Base-by-base conservation (phyloP, 2,329 filamentous ascomycete species). In the Sarocladium brachiariae region DNA sequence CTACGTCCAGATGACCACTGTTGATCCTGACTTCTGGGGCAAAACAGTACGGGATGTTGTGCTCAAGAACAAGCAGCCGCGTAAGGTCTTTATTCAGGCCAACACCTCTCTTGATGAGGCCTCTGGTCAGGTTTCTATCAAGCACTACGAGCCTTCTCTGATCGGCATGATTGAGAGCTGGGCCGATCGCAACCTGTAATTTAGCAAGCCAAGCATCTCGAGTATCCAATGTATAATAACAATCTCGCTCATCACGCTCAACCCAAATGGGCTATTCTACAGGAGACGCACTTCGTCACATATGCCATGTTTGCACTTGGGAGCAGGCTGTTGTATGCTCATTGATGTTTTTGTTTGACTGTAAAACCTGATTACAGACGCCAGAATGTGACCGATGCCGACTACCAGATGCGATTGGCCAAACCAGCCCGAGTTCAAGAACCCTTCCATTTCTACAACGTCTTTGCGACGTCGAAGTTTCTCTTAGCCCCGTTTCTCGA, bases 21-120 rank as follows among this genome's bases (percentile, higher is more conserved):
- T 96, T 19, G 87, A 87, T 52, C 70, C 82, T 49, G 84, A 88
- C 34, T 96, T 88, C 72, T 96, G 89, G 80, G 89, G 86, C 51
- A 82, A 80, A 56, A 86, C 85, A 69, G 81, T 96, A 23, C 78
- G 92, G 51, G 81, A 86, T 43, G 78, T 87, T 53, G 87, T 92
- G 21, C 68, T 92, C 37, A 74, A 77, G 59, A 87, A 88, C 68
- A 89, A 89, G 71, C 86, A 87, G 68, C 87, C 87, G n/a, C 74
- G 87, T 53, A 91, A 91, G 74, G 85, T 96, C 39, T 96, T 95
- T 71, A 89, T 96, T 50, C 91, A 96, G 72, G 89, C 89, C 53
- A 97, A 95, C 67, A 96, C 92, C 0, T 77, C 84, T 51, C 63
- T 93, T 35, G 81, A 86, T 54, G 77, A 81, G 64, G 70, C 77